A percentile compares a stretch with the other conserved stretches of the same genome.
Evolutionary conservation across 192 early-diverging fungal species (phyloP).

Genomic region (Chytriomyces hyalinus): DNA sequence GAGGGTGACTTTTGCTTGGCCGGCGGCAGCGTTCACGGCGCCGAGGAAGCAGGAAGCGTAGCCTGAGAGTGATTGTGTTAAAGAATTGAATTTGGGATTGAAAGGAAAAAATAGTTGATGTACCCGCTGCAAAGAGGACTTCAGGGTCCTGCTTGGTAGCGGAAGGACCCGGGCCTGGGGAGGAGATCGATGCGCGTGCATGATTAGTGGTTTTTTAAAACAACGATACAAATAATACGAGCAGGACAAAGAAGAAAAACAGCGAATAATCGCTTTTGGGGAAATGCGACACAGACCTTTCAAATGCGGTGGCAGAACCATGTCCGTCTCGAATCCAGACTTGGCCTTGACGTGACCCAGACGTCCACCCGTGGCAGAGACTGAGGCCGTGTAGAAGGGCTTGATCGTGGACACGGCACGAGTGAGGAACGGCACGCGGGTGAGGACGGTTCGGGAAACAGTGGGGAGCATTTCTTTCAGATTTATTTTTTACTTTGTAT

Average conservation of each 20-base stretch:
- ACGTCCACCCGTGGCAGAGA: slow-evolving; percentile 9
- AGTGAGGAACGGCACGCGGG: background rate
- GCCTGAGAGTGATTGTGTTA: slow-evolving; percentile 14
- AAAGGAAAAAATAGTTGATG: background rate
- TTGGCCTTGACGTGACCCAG: slow-evolving; percentile 16
- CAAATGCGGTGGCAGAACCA: slow-evolving; percentile 7
- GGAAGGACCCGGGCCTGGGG: slow-evolving; percentile 5
- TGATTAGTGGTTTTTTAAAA: too few relatives aligned
- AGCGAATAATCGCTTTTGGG: too few relatives aligned
- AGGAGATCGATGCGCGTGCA: too few relatives aligned
- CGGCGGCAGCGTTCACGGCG: slow-evolving; percentile 45
- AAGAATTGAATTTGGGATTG: background rate
- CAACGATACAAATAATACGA: too few relatives aligned
- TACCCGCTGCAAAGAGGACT: slow-evolving; percentile 34
- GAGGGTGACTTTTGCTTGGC: slow-evolving; percentile 36
- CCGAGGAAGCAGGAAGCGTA: slow-evolving; percentile 54
- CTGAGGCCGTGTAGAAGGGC: slow-evolving; percentile 28
- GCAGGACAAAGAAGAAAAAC: too few relatives aligned
- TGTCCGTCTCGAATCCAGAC: slow-evolving; percentile 17
- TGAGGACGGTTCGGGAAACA: background rate
- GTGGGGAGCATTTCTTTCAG: slow-evolving; percentile 1
- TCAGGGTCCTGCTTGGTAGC: slow-evolving; percentile 36
- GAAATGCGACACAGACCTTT: too few relatives aligned
- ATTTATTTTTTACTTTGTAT: background rate
- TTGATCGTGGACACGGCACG: slow-evolving; percentile 29